These are phyloP conservation scores for Phragmites australis DNA, from an alignment of 176 grass and related monocot genomes.

Conservation along the genomic window DNA sequence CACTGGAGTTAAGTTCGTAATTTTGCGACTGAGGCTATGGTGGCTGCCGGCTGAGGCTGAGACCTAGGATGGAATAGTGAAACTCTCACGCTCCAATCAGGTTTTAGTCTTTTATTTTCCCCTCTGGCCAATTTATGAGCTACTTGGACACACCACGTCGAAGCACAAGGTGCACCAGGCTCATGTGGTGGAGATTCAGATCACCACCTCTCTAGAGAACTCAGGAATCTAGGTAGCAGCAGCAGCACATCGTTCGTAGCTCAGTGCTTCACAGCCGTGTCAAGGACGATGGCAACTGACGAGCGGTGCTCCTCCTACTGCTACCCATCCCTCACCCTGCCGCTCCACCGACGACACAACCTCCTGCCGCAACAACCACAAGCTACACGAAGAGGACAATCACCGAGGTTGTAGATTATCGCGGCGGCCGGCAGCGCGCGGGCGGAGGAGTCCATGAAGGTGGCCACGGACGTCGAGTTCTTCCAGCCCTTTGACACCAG, in stretches of 20 bases:
- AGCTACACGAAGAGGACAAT: background rate
- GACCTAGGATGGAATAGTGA: too few relatives aligned
- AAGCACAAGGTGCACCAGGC: background rate
- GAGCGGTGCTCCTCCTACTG: conserved; percentile 9
- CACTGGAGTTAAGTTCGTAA: too few relatives aligned
- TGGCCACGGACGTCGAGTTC: conserved; percentile 67
- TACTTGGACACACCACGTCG: conserved; percentile 30
- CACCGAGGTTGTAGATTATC: conserved; percentile 18
- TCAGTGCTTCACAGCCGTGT: background rate
- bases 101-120: background rate
- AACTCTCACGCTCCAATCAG: too few relatives aligned
- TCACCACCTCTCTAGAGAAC: too few relatives aligned
- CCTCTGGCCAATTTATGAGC: background rate
- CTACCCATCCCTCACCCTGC: conserved; percentile 23
- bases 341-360: background rate
- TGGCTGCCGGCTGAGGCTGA: too few relatives aligned
- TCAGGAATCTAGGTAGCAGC: background rate
- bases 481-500: conserved; percentile 60
- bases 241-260: background rate
- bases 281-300: conserved; percentile 5
- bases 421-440: background rate
- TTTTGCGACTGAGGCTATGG: too few relatives aligned
- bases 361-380: background rate
- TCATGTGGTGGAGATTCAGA: background rate
- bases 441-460: conserved; percentile 47